These are phyloP conservation scores for Phycomyces blakesleeanus DNA, from an alignment of 192 early-diverging fungal genomes.

Conservation along the genomic window DNA sequence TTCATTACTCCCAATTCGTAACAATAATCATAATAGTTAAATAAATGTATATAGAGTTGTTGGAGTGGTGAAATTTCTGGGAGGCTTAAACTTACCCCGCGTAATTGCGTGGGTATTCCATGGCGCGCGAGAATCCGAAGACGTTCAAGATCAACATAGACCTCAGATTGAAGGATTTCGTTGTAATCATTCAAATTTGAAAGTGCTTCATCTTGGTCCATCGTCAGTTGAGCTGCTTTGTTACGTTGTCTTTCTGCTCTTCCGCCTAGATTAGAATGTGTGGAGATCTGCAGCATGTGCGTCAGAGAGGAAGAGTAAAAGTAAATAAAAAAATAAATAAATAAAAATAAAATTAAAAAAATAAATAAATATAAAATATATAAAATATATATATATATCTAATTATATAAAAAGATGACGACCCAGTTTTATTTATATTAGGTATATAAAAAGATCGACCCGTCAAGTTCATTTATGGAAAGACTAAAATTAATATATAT, in stretches of 20 bases:
- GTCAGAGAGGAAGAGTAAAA: neutral
- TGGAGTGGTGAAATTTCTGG: too few relatives aligned
- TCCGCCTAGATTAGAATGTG: neutral
- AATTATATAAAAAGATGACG: too few relatives aligned
- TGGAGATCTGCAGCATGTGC: conserved; percentile 1
- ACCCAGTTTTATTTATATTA: too few relatives aligned
- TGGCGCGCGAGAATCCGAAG: conserved; percentile 71
- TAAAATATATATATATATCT: too few relatives aligned
- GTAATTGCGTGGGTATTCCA: conserved; percentile 78
- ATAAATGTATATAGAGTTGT: too few relatives aligned
- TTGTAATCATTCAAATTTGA: conserved; percentile 62
- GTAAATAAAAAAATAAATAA: neutral
- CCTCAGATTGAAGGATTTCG: conserved; percentile 77
- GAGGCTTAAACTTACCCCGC: conserved; percentile 48
- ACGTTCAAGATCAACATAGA: conserved; percentile 78
- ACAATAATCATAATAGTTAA: too few relatives aligned
- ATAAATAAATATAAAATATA: neutral
- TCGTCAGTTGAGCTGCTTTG: conserved; percentile 4
- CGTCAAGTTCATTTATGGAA: too few relatives aligned
- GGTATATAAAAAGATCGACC: too few relatives aligned
- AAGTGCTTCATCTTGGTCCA: conserved; percentile 25
- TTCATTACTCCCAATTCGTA: too few relatives aligned
- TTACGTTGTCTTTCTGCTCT: conserved; percentile 8
- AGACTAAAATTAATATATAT: too few relatives aligned
- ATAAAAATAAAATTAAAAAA: neutral